A percentile compares a stretch with the other conserved stretches of the same genome.
Evolutionary conservation across 73 alveolate genomes (phyloP).

Genomic region (Paramecium primaurelia): DNA sequence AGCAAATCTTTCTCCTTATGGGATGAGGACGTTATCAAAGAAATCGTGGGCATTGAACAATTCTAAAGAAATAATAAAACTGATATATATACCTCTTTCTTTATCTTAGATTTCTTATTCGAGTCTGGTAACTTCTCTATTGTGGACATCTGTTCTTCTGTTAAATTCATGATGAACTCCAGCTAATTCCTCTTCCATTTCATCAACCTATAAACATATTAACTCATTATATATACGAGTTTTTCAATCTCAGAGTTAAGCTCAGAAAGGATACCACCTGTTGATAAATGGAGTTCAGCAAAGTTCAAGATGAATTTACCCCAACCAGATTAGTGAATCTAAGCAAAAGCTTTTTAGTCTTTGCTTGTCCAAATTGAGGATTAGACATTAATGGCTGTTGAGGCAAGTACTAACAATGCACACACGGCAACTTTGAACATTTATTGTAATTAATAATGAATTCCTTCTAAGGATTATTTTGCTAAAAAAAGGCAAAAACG

Average conservation of each 20-base stretch:
- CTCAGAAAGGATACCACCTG: slow-evolving; percentile 10
- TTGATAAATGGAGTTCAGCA: slow-evolving; percentile 32
- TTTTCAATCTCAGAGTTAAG: background rate
- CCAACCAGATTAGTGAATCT: slow-evolving; percentile 37
- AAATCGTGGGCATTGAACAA: slow-evolving; percentile 54
- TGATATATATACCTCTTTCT: slow-evolving; percentile 15
- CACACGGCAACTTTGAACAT: slow-evolving; percentile 40
- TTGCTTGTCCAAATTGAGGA: slow-evolving; percentile 23
- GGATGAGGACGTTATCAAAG: slow-evolving; percentile 42
- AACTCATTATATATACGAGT: background rate
- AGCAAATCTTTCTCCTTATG: slow-evolving; percentile 48
- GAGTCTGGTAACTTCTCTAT: slow-evolving; percentile 49
- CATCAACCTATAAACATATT: slow-evolving; percentile 1
- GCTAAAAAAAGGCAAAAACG: slow-evolving; percentile 46
- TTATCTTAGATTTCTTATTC: slow-evolving; percentile 50
- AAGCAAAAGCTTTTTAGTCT: slow-evolving; percentile 33
- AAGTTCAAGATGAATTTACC: slow-evolving; percentile 37
- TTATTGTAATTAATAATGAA: slow-evolving; percentile 32
- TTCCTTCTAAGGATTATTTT: background rate
- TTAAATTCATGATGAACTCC: slow-evolving; percentile 4
- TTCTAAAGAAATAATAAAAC: background rate
- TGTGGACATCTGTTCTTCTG: slow-evolving; percentile 40
- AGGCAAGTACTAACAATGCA: slow-evolving; percentile 29
- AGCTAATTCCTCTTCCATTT: background rate
- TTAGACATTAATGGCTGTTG: slow-evolving; percentile 38